Conservation (phyloP, 2,329 filamentous ascomycete genomes). For the Cercospora berteroae region DNA sequence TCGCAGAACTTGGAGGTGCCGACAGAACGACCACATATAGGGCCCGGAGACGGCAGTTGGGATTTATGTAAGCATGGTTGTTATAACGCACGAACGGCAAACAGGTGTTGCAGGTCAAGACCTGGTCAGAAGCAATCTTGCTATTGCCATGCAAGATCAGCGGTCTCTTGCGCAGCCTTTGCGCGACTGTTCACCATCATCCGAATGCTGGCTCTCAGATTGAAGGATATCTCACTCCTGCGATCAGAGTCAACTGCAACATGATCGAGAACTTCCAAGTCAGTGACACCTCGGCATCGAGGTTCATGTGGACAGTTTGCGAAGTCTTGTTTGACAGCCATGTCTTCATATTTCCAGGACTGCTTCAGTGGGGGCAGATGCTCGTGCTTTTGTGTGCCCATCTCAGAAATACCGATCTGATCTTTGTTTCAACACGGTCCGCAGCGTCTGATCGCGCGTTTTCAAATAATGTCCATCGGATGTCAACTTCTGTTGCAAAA, state of each 20-base stretch:
- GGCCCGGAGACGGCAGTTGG: constrained; percentile 9
- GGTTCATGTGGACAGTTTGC: not conserved
- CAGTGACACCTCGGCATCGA: not conserved
- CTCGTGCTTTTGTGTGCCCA: not conserved
- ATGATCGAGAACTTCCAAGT: not conserved
- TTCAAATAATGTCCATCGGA: not conserved
- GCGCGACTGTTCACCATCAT: not conserved
- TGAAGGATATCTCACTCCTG: not conserved
- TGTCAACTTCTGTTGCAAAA: not conserved
- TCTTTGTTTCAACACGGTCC: not conserved
- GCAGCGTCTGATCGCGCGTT: not conserved
- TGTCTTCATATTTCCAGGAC: not conserved
- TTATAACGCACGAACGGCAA: not conserved
- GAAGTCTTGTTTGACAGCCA: not conserved
- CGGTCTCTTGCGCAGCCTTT: not conserved
- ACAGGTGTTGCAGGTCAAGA: not conserved
- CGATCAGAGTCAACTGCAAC: not conserved
- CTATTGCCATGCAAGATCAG: not conserved
- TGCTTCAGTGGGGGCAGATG: not conserved
- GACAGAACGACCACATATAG: constrained; percentile 14
- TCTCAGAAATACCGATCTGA: not conserved
- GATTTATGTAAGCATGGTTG: constrained; percentile 5
- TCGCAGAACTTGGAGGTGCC: constrained; percentile 11
- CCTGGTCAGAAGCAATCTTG: not conserved
- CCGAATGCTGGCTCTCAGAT: not conserved